A percentile compares a stretch with the other conserved stretches of the same genome.
These are phyloP conservation scores for Singerocomus rubriflavus DNA, from an alignment of 1,284 basidiomycete genomes.

Conservation along the genomic window DNA sequence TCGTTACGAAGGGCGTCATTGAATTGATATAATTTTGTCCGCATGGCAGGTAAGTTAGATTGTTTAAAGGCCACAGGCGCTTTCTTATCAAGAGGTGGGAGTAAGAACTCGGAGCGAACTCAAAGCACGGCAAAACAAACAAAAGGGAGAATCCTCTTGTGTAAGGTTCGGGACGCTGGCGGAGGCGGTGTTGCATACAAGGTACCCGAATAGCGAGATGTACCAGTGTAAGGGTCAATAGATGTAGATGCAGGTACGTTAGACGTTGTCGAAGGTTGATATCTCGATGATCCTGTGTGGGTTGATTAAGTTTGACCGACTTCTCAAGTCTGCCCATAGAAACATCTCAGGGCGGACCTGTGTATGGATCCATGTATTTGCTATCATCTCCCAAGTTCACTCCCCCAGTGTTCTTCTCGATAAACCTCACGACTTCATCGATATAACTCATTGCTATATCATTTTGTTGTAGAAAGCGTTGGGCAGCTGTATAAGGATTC, in stretches of 20 bases:
- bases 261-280: conserved; percentile 18
- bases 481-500: conserved; percentile 89
- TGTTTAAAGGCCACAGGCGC: conserved; percentile 77
- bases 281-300: conserved; percentile 36
- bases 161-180: conserved; percentile 24
- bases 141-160: conserved; percentile 53
- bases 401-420: conserved; percentile 87
- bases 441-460: conserved; percentile 82
- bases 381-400: conserved; percentile 61
- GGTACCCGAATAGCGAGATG: conserved; percentile 35
- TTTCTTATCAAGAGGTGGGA: conserved; percentile 34
- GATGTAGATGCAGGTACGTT: conserved; percentile 30
- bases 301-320: not conserved
- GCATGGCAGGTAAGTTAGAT: conserved; percentile 86
- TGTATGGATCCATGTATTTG: conserved; percentile 88
- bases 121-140: conserved; percentile 39
- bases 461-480: conserved; percentile 83
- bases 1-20: conserved; percentile 69
- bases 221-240: conserved; percentile 42
- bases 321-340: conserved; percentile 20
- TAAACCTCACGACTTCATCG: conserved; percentile 92
- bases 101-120: conserved; percentile 1
- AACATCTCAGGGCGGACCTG: conserved; percentile 48
- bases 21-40: conserved; percentile 79
- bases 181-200: conserved; percentile 24